phyloP scores from a whole-genome alignment of 257 asterid species.

The Gentiana macrophylla region DNA sequence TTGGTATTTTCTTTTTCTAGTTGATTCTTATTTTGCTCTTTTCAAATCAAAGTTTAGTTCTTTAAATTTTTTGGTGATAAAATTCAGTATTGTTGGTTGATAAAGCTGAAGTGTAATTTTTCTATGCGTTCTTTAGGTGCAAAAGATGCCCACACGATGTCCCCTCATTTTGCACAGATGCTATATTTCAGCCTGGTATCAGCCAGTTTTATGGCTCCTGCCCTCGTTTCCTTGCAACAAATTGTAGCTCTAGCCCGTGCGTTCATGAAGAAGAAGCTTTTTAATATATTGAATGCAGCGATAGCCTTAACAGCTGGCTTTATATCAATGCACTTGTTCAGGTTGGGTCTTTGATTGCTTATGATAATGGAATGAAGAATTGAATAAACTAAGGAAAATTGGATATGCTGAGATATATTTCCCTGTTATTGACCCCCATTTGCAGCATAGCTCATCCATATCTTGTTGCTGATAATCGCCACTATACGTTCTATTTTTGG shows the following conservation, averaged over 20 bases:
- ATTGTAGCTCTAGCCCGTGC: conserved; percentile 24
- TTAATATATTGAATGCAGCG: conserved; percentile 32
- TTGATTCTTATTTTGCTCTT: not conserved
- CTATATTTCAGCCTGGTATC: conserved; percentile 64
- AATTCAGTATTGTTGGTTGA: not conserved
- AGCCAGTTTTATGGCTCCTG: conserved; percentile 56
- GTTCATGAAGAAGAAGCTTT: conserved; percentile 33
- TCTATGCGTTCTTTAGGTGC: conserved; percentile 53
- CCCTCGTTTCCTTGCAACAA: conserved; percentile 41
- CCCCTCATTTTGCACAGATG: conserved; percentile 83
- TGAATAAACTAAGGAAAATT: not conserved
- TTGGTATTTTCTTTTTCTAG: conserved; percentile 38
- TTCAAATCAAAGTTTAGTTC: not conserved
- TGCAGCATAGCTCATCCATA: conserved; percentile 95
- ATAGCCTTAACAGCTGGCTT: conserved; percentile 35
- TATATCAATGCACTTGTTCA: conserved; percentile 68
- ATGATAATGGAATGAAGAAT: not conserved
- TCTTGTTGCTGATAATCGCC: conserved; percentile 92
- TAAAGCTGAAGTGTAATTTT: not conserved
- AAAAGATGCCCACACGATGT: conserved; percentile 84
- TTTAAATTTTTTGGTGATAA: not conserved
- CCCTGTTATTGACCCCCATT: not conserved
- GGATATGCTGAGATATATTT: not conserved
- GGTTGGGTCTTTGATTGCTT: conserved; percentile 27
- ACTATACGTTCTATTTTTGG: conserved; percentile 90